A percentile compares a stretch with the other conserved stretches of the same genome.
phyloP scores from a whole-genome alignment of 345 rosid genomes.

The Geranium rotundifolium region DNA sequence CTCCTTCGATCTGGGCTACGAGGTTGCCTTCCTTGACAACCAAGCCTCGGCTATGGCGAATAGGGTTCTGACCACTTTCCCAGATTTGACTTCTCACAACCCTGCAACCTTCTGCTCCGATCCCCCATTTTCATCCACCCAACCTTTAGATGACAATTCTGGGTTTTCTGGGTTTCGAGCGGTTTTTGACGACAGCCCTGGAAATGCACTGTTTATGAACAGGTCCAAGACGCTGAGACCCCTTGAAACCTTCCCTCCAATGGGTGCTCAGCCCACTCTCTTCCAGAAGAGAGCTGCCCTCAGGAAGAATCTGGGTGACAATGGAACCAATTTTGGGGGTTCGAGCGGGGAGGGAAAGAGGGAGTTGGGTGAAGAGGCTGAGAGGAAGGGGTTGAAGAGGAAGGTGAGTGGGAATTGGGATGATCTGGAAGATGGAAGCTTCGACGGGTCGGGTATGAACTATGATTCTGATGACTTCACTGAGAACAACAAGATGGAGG shows the following conservation, averaged over 20 bases:
- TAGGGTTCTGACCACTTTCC: slow-evolving; percentile 20
- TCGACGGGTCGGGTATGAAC: slow-evolving; percentile 6
- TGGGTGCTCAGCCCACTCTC: slow-evolving; percentile 56
- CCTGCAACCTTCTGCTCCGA: too few relatives aligned
- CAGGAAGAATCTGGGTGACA: slow-evolving; percentile 13
- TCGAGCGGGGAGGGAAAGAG: slow-evolving; percentile 7
- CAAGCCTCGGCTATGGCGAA: too few relatives aligned
- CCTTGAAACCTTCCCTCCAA: slow-evolving; percentile 46
- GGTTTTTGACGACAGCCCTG: neutral
- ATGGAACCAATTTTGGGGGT: slow-evolving; percentile 21
- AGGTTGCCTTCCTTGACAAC: too few relatives aligned
- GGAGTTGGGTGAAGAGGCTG: too few relatives aligned
- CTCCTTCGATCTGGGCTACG: slow-evolving; percentile 24
- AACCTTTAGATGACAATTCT: neutral
- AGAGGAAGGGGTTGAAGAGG: too few relatives aligned
- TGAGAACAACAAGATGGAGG: slow-evolving; percentile 28
- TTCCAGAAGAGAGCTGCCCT: slow-evolving; percentile 48
- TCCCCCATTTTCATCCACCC: too few relatives aligned
- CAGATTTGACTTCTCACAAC: too few relatives aligned
- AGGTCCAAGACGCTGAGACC: slow-evolving; percentile 40
- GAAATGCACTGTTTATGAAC: slow-evolving; percentile 11
- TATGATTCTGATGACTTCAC: too few relatives aligned
- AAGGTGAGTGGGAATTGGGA: slow-evolving; percentile 38
- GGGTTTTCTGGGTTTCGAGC: slow-evolving; percentile 31
- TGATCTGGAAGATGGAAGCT: slow-evolving; percentile 16